Conservation (phyloP, 106 monocot species). For the Phalaenopsis aphrodite region DNA sequence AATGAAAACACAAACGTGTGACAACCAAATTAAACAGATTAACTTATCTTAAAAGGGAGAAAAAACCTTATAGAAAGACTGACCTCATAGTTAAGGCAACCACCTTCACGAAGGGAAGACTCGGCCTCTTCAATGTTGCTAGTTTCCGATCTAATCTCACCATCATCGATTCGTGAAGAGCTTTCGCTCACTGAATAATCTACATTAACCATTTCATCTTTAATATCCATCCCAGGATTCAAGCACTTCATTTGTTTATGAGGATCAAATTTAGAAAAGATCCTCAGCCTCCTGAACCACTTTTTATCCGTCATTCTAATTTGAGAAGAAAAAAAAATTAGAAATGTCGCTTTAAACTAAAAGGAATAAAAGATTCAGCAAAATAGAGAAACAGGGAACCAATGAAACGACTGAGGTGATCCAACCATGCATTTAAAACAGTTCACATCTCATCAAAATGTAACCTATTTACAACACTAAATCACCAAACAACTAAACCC, state of each 20-base stretch:
- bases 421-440: not conserved
- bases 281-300: not conserved
- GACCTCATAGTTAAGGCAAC: constrained; percentile 75
- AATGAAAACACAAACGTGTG: not conserved
- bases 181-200: constrained; percentile 7
- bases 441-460: not conserved
- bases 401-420: not conserved
- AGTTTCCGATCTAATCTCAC: constrained; percentile 32
- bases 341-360: not conserved
- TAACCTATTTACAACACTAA: not conserved
- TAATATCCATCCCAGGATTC: constrained; percentile 44
- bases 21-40: not conserved
- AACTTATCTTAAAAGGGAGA: not conserved
- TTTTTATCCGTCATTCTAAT: constrained; percentile 4
- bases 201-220: constrained; percentile 20
- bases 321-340: not conserved
- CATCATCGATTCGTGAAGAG: constrained; percentile 31
- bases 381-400: not conserved
- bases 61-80: not conserved
- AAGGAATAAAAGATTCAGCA: not conserved
- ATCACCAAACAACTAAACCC: not conserved
- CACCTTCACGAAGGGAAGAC: constrained; percentile 64
- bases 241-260: constrained; percentile 47
- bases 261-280: constrained; percentile 8
- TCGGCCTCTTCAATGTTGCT: constrained; percentile 76